Base-by-base conservation (phyloP, 352 stramenopile genomes). In the Phytophthora citricola region DNA sequence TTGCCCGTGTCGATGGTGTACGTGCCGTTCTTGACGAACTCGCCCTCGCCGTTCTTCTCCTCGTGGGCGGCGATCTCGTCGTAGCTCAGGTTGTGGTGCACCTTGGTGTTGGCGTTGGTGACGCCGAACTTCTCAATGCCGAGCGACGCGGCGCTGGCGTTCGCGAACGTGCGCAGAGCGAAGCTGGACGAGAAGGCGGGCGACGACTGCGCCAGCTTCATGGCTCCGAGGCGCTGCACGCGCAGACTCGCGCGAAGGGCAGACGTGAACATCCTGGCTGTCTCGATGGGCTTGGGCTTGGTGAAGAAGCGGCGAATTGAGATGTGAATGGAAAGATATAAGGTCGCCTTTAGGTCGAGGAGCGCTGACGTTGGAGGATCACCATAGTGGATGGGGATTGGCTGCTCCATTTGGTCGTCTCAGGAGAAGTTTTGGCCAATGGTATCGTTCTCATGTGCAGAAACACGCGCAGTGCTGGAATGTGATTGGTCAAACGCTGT, bases 1-100 rank as follows among this genome's bases (percentile, higher is more conserved):
- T 98, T 99, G 63, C 97, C 97, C 50, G 97, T 99, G 77, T 99
- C 97, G 48, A 99, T 97, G 29, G 90, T 92, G 76, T 99, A 99
- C 49, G 96, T 98, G 68, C 95, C 92, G 39, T 95, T 93, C 50
- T 91, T 93, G 48, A 98, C 78, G 44, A 97, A 89, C 65, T 84
- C 45, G 47, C 90, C 83, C 80, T 99, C 97, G 29, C 95, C 92
- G 82, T 99, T 98, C 41, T 77, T 81, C 24, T 94, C 78, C 85
- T 99, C 96, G 73, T 99, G 97, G 56, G 97, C 78, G 41, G 92
- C 96, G 43, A 99, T 90, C 63, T 99, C 85, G 53, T 97, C 91
- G 79, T 98, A 99, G 48, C 86, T 97, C 72, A 99, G 69, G 79
- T 99, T 99, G 67, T 89, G 91, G 86, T 97, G 96, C 52, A 99